phyloP scores from a whole-genome alignment of 192 early-diverging fungal genomes.

The Obelidium mucronatum region DNA sequence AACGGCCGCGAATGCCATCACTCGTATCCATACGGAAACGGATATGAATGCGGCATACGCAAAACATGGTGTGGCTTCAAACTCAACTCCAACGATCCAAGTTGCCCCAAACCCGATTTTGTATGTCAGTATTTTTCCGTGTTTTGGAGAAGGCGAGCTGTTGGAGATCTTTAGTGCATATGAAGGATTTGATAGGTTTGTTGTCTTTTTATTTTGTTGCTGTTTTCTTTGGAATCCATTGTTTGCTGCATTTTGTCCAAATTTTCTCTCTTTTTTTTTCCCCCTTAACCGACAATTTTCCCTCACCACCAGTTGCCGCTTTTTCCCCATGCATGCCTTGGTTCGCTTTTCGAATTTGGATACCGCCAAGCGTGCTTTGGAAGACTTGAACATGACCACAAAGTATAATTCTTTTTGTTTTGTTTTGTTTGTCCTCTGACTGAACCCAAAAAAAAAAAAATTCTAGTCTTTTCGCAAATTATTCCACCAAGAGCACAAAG shows the following conservation, averaged over 20 bases:
- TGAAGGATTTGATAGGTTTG: slow-evolving; percentile 57
- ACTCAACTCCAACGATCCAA: slow-evolving; percentile 52
- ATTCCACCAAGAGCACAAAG: slow-evolving; percentile 62
- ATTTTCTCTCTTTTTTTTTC: no score
- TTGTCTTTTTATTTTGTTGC: neutral
- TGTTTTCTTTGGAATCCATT: neutral
- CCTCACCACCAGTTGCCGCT: slow-evolving; percentile 44
- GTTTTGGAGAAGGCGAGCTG: slow-evolving; percentile 57
- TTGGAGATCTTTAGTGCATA: slow-evolving; percentile 55
- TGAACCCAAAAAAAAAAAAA: no score
- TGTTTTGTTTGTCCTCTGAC: neutral
- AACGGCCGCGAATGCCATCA: slow-evolving; percentile 46
- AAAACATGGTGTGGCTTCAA: slow-evolving; percentile 54
- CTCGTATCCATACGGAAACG: slow-evolving; percentile 46
- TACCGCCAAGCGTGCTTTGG: slow-evolving; percentile 50
- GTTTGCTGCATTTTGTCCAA: no score
- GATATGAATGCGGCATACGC: slow-evolving; percentile 64
- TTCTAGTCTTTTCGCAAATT: slow-evolving; percentile 53
- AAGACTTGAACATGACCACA: slow-evolving; percentile 58
- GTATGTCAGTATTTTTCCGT: slow-evolving; percentile 57
- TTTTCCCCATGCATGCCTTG: slow-evolving; percentile 58
- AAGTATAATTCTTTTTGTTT: slow-evolving; percentile 26
- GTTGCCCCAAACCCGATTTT: slow-evolving; percentile 61
- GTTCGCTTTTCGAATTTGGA: slow-evolving; percentile 56
- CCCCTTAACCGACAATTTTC: no score